Conservation (phyloP, 1,284 basidiomycete species). For the Phellinidium pouzarii region DNA sequence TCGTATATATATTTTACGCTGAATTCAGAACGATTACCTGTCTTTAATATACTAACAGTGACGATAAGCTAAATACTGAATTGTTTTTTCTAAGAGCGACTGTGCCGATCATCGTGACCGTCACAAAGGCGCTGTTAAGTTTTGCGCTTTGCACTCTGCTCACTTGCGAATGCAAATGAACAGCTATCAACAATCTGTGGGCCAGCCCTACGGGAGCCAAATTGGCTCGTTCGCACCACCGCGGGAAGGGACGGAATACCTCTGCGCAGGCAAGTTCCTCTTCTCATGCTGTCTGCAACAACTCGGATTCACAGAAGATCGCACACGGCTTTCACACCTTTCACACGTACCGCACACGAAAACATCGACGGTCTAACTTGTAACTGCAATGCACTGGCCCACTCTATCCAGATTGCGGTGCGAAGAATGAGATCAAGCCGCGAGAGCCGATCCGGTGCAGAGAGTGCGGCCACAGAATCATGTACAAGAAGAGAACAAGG, state of each 20-base stretch:
- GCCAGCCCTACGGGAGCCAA: background rate
- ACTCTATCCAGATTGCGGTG: conserved; percentile 42
- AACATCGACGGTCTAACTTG: background rate
- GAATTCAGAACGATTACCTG: no score
- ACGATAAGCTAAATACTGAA: no score
- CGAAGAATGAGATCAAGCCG: conserved; percentile 47
- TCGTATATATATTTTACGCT: no score
- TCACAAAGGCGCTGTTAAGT: no score
- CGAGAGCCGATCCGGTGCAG: conserved; percentile 55
- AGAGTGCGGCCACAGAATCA: conserved; percentile 59
- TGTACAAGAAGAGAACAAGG: conserved; percentile 63
- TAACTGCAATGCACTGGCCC: background rate
- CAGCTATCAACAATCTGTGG: background rate
- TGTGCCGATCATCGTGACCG: no score
- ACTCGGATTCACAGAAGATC: conserved; percentile 8
- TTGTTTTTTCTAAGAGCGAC: no score
- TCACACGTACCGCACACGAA: background rate
- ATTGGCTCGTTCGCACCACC: background rate
- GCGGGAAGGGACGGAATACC: conserved; percentile 37
- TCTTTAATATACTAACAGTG: no score
- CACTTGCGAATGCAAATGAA: no score
- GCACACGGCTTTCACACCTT: background rate
- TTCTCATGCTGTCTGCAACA: background rate
- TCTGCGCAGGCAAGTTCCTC: conserved; percentile 42
- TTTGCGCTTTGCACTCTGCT: no score